These are phyloP conservation scores for Byssoonygena ceratinophila DNA, from an alignment of 2,329 filamentous ascomycete species.

Conservation along the genomic window DNA sequence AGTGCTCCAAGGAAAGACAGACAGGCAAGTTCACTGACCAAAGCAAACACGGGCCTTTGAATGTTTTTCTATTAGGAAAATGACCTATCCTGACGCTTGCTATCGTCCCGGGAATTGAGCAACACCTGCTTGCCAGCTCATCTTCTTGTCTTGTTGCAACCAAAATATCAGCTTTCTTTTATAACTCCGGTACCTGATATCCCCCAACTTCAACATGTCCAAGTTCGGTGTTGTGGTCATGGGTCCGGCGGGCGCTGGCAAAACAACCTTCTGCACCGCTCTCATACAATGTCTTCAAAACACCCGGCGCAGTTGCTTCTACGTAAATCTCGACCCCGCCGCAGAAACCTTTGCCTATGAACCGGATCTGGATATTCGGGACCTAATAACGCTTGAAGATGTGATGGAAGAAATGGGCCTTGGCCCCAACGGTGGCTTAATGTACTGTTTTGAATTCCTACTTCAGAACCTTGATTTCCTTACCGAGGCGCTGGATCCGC, in stretches of 20 bases:
- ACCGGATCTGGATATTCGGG: conserved; percentile 89
- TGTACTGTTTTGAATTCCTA: conserved; percentile 94
- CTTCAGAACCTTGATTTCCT: conserved; percentile 91
- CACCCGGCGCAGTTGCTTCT: conserved; percentile 87
- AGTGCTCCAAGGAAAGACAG: background rate
- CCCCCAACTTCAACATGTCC: conserved; percentile 50
- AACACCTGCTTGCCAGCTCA: too few relatives aligned
- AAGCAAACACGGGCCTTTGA: background rate
- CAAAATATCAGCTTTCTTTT: too few relatives aligned
- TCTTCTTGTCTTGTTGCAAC: too few relatives aligned
- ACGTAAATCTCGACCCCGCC: conserved; percentile 95
- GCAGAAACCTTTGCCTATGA: conserved; percentile 86
- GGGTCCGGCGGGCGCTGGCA: conserved; percentile 91
- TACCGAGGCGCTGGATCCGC: conserved; percentile 67
- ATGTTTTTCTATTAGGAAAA: background rate
- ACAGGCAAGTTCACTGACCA: too few relatives aligned
- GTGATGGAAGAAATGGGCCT: conserved; percentile 92
- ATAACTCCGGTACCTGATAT: too few relatives aligned
- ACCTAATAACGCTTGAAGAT: conserved; percentile 85
- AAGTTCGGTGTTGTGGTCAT: conserved; percentile 93
- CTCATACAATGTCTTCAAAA: conserved; percentile 87
- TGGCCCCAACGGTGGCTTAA: conserved; percentile 82
- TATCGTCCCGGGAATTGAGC: background rate
- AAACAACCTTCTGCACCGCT: conserved; percentile 90
- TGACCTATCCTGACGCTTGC: background rate